Evolutionary conservation across 345 rosid genomes (phyloP).

Genomic region (Rhizophora mangle): DNA sequence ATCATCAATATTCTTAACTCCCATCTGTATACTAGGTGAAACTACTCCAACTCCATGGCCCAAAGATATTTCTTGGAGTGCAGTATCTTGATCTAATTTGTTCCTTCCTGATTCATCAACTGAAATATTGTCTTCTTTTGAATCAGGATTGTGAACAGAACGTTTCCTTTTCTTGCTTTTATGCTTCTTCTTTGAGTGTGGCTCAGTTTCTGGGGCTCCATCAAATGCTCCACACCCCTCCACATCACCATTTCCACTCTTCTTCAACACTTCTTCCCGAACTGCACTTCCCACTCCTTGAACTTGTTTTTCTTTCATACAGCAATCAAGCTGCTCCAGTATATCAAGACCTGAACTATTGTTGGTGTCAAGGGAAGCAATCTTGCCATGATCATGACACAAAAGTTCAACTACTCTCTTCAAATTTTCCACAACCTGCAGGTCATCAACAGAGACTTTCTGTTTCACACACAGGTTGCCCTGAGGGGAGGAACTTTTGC

Average conservation of each 20-base stretch:
- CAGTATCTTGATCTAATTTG: constrained; percentile 7
- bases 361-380: constrained; percentile 5
- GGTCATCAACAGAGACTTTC: constrained; percentile 12
- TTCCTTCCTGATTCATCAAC: constrained; percentile 8
- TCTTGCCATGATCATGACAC: constrained; percentile 6
- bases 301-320: constrained; percentile 10
- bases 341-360: constrained; percentile 13
- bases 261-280: constrained; percentile 11
- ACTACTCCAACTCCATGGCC: constrained; percentile 9
- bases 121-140: constrained; percentile 16
- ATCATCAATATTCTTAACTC: constrained; percentile 4
- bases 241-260: constrained; percentile 8
- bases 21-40: constrained; percentile 9
- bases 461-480: constrained; percentile 7
- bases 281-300: constrained; percentile 3
- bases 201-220: constrained; percentile 11
- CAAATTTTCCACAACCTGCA: constrained; percentile 12
- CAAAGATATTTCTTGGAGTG: not conserved
- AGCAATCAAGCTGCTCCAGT: constrained; percentile 8
- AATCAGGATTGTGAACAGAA: constrained; percentile 17
- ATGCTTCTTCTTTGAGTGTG: constrained; percentile 17
- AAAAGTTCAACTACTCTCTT: constrained; percentile 7
- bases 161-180: constrained; percentile 15
- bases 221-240: constrained; percentile 12
- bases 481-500: constrained; percentile 12